Evolutionary conservation across 2,329 filamentous ascomycete genomes (phyloP).

Genomic region (Ilyonectria mors-panacis): DNA sequence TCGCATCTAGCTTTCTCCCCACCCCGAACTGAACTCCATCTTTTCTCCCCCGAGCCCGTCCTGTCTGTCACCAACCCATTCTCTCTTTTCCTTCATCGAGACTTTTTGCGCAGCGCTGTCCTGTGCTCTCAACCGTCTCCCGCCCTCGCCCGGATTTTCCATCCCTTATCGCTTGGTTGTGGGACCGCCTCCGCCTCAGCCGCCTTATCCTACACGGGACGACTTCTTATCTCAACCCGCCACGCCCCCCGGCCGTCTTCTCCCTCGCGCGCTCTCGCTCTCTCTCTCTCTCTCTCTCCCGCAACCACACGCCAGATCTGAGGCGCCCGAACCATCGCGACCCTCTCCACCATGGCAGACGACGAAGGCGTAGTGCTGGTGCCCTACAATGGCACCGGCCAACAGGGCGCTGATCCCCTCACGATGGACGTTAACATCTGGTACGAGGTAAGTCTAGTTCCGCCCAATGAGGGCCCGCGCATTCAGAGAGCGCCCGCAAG

Average conservation of each 20-base stretch:
- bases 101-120: not conserved
- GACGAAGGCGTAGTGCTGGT: conserved; percentile 64
- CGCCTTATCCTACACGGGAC: conserved; percentile 12
- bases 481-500: conserved; percentile 40
- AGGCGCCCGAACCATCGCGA: conserved; percentile 13
- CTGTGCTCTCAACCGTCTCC: conserved; percentile 8
- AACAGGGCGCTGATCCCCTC: conserved; percentile 78
- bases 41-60: conserved; percentile 5
- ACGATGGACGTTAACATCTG: conserved; percentile 81
- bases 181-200: conserved; percentile 21
- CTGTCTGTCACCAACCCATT: conserved; percentile 7
- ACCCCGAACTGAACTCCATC: conserved; percentile 7
- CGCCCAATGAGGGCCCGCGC: conserved; percentile 31
- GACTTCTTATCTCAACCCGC: conserved; percentile 24
- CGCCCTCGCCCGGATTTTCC: conserved; percentile 9
- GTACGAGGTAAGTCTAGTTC: conserved; percentile 73
- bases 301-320: conserved; percentile 14
- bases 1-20: conserved; percentile 20
- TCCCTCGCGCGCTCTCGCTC: conserved; percentile 15
- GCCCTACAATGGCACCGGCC: conserved; percentile 75
- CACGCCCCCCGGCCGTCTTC: not conserved
- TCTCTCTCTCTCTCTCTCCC: conserved; percentile 14
- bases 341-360: conserved; percentile 44
- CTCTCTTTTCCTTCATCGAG: not conserved
- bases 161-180: conserved; percentile 29